These are phyloP conservation scores for Fusarium sp. DNA, from an alignment of 2,329 filamentous ascomycete genomes.

Conservation along the genomic window DNA sequence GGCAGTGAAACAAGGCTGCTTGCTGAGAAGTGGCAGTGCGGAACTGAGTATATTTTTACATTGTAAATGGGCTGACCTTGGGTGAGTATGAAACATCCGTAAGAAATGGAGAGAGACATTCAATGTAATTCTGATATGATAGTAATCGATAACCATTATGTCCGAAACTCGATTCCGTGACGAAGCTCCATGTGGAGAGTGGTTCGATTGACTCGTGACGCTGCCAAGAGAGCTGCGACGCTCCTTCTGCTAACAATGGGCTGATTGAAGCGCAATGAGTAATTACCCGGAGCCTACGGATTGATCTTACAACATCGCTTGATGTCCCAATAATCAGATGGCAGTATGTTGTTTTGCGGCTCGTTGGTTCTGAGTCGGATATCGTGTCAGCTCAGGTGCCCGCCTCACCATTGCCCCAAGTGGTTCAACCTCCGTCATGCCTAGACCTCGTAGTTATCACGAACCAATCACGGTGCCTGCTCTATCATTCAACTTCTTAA, in stretches of 20 bases:
- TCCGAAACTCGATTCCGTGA: not conserved
- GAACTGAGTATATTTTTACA: slow-evolving; percentile 5
- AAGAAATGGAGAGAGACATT: not conserved
- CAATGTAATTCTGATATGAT: accelerated
- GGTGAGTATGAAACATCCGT: not conserved
- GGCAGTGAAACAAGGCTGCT: not conserved
- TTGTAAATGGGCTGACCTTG: not conserved
- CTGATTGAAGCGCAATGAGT: accelerated
- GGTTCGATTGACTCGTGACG: not conserved
- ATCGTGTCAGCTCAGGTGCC: not conserved
- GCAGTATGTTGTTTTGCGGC: accelerated
- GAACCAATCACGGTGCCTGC: slow-evolving; percentile 4
- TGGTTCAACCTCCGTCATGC: not conserved
- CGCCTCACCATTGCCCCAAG: not conserved
- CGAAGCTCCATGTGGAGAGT: not conserved
- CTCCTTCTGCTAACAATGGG: not conserved
- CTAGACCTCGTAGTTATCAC: not conserved
- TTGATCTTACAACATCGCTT: accelerated
- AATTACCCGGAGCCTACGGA: accelerated
- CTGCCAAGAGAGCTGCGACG: not conserved
- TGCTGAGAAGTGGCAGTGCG: slow-evolving; percentile 15
- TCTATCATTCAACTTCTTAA: not conserved
- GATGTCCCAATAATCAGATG: accelerated
- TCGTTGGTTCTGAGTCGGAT: not conserved
- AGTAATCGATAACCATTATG: not conserved